Percentiles rank a stretch among this genome's conserved stretches.
Evolutionary conservation across 768 basidiomycete genomes (phyloP).

Genomic region (Auricularia heimuer): DNA sequence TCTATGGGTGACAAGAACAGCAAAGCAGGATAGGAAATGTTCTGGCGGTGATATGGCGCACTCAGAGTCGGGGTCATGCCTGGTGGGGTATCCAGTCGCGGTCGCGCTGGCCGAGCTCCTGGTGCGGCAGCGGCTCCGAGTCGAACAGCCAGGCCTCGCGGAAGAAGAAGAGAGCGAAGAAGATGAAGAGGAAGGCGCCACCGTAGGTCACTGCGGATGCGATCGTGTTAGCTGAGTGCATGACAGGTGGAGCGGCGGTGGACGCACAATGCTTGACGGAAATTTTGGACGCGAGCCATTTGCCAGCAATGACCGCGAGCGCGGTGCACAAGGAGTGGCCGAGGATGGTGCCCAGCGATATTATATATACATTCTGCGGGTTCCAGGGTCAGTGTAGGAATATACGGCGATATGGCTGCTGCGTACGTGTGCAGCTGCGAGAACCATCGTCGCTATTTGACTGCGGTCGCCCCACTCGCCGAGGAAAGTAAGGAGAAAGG

Average conservation of each 20-base stretch:
- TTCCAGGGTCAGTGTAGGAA: not conserved
- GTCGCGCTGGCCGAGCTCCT: not conserved
- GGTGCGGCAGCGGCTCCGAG: not conserved
- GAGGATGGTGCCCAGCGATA: constrained; percentile 80
- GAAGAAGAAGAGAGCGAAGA: constrained; percentile 75
- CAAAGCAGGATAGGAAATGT: too few species aligned
- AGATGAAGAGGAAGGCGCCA: constrained; percentile 71
- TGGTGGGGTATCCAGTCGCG: not conserved
- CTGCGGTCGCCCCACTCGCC: constrained; percentile 99
- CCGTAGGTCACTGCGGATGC: constrained; percentile 59
- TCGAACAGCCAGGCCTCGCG: constrained; percentile 40
- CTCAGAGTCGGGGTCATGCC: too few species aligned
- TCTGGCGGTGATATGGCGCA: too few species aligned
- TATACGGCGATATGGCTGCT: not conserved
- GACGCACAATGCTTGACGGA: constrained; percentile 85
- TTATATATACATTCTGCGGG: constrained; percentile 78
- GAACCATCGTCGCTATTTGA: constrained; percentile 92
- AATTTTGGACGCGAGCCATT: constrained; percentile 87
- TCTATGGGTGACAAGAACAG: too few species aligned
- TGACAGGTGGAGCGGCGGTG: not conserved
- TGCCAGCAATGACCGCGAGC: constrained; percentile 87
- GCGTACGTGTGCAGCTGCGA: constrained; percentile 87
- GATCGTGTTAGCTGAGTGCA: not conserved
- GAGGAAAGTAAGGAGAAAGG: constrained; percentile 91
- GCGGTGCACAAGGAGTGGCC: constrained; percentile 84